Conservation (phyloP, 2,329 filamentous ascomycete species). For the Metarhizium robertsii region DNA sequence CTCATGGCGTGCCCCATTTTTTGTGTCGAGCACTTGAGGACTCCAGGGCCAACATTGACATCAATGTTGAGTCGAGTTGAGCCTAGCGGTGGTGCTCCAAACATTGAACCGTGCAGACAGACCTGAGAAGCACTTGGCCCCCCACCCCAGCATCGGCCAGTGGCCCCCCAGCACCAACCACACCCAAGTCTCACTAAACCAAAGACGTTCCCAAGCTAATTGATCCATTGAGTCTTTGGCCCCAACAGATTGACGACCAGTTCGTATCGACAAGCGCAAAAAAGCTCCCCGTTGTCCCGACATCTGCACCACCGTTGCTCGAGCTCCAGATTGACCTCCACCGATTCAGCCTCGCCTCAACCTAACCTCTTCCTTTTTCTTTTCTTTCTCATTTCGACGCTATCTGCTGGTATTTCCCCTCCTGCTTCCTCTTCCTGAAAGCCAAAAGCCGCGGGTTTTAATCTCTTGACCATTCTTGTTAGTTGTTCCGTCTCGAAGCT, state of each 20-base stretch:
- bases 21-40: too few species aligned
- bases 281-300: not conserved
- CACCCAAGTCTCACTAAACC: too few species aligned
- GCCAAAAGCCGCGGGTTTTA: not conserved
- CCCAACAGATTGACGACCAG: slow-evolving; percentile 9
- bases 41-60: too few species aligned
- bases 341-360: not conserved
- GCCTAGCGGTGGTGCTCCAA: too few species aligned
- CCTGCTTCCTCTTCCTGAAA: not conserved
- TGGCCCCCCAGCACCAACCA: not conserved
- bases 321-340: not conserved
- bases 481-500: slow-evolving; percentile 4
- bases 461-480: not conserved
- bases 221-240: slow-evolving; percentile 5
- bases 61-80: too few species aligned
- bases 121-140: too few species aligned
- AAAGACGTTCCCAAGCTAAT: not conserved
- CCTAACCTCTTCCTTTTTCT: not conserved
- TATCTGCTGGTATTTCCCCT: not conserved
- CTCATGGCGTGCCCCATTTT: too few species aligned
- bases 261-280: slow-evolving; percentile 6
- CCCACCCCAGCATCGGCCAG: too few species aligned
- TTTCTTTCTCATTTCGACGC: not conserved
- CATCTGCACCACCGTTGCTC: not conserved
- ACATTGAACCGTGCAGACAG: too few species aligned